Conservation (phyloP, 2,329 filamentous ascomycete genomes). For the Colletotrichum camelliae region DNA sequence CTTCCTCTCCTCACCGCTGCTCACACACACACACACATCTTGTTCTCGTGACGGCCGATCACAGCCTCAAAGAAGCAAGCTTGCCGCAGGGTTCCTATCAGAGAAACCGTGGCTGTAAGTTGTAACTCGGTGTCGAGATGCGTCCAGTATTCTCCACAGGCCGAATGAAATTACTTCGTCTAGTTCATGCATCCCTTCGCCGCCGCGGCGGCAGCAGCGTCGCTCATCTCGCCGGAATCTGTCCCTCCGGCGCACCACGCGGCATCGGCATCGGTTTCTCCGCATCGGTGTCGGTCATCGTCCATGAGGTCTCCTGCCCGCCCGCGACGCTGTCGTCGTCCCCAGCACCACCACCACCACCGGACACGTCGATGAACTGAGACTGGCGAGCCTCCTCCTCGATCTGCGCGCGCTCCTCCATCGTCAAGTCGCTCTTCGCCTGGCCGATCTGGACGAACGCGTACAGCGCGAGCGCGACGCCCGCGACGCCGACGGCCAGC, state of each 20-base stretch:
- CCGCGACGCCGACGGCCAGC: conserved; percentile 65
- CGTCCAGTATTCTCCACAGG: neutral
- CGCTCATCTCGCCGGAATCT: neutral
- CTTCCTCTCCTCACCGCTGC: neutral
- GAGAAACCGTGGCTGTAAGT: neutral
- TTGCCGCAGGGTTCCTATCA: neutral
- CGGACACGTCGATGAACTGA: neutral
- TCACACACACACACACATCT: neutral
- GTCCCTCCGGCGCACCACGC: neutral
- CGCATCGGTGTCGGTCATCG: conserved; percentile 5
- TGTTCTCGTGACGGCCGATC: neutral
- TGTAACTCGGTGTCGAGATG: neutral
- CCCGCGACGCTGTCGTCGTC: neutral
- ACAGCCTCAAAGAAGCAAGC: neutral
- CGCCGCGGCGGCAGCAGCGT: neutral
- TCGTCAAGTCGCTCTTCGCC: conserved; percentile 25
- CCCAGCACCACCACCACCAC: neutral
- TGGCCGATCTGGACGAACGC: conserved; percentile 50
- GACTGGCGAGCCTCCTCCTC: conserved; percentile 4
- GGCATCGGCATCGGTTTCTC: neutral
- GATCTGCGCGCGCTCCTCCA: conserved; percentile 24
- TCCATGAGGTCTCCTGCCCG: neutral
- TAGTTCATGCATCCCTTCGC: neutral
- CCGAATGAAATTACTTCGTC: neutral
- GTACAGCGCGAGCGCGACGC: conserved; percentile 56